These are phyloP conservation scores for Starmerella etchellsii DNA, from an alignment of 805 yeast species.

Conservation along the genomic window DNA sequence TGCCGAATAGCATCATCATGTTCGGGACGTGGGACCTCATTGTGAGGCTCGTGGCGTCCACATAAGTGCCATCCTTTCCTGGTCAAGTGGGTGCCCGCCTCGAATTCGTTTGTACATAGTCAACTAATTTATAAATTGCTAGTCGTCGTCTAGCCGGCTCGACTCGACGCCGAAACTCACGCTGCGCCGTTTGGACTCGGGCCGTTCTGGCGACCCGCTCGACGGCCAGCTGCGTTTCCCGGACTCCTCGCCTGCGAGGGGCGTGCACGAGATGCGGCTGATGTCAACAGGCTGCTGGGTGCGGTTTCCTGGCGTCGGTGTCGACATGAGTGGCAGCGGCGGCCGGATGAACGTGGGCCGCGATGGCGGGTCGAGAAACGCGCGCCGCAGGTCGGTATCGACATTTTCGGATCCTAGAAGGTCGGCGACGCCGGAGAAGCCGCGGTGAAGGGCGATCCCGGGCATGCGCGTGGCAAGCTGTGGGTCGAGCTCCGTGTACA, in stretches of 20 bases:
- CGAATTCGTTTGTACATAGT: conserved; percentile 3
- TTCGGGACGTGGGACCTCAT: conserved; percentile 97
- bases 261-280: not conserved
- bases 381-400: no score
- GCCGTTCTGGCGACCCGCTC: conserved; percentile 5
- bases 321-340: not conserved
- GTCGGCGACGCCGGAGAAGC: no score
- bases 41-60: conserved; percentile 29
- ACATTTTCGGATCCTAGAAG: no score
- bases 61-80: not conserved
- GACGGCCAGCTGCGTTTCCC: not conserved
- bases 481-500: conserved; percentile 7
- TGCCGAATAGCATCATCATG: conserved; percentile 96
- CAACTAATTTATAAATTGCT: no score
- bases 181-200: conserved; percentile 1
- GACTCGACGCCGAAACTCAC: not conserved
- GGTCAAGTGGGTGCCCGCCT: not conserved
- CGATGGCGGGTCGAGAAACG: no score
- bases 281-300: not conserved
- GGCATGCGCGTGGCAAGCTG: not conserved
- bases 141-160: no score
- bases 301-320: not conserved
- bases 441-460: no score
- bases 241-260: conserved; percentile 1
- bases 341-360: no score